phyloP scores from a whole-genome alignment of 352 stramenopile species.

The Phytopythium montanum region DNA sequence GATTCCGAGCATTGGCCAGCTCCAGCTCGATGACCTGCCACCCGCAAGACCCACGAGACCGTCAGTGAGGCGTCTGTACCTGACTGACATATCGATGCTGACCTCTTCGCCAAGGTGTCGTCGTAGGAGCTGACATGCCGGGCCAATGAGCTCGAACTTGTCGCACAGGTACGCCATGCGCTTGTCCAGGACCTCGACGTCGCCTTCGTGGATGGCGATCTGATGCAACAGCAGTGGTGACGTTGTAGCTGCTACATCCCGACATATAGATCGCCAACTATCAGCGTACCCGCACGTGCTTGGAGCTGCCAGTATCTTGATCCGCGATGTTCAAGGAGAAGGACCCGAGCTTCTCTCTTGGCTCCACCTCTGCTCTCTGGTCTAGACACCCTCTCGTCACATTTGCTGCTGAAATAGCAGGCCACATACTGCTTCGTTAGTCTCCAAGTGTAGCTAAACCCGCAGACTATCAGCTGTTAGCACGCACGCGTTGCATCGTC shows the following conservation, averaged over 20 bases:
- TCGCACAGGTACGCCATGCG: constrained; percentile 3
- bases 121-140: background rate
- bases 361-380: background rate
- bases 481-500: background rate
- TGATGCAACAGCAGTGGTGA: background rate
- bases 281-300: background rate
- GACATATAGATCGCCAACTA: background rate
- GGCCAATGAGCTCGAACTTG: background rate
- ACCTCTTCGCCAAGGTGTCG: constrained; percentile 6
- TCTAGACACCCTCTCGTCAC: background rate
- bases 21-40: constrained; percentile 8
- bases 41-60: background rate
- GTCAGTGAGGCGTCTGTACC: background rate
- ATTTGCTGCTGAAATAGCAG: background rate
- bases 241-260: background rate
- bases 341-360: background rate
- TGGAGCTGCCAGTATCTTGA: background rate
- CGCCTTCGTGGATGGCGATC: constrained; percentile 6
- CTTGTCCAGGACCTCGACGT: background rate
- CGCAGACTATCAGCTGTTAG: background rate
- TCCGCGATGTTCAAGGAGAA: background rate
- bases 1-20: background rate
- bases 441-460: background rate
- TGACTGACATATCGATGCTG: background rate
- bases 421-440: background rate